These are phyloP conservation scores for Xylariaceae sp. DNA, from an alignment of 2,329 filamentous ascomycete species.

Conservation along the genomic window DNA sequence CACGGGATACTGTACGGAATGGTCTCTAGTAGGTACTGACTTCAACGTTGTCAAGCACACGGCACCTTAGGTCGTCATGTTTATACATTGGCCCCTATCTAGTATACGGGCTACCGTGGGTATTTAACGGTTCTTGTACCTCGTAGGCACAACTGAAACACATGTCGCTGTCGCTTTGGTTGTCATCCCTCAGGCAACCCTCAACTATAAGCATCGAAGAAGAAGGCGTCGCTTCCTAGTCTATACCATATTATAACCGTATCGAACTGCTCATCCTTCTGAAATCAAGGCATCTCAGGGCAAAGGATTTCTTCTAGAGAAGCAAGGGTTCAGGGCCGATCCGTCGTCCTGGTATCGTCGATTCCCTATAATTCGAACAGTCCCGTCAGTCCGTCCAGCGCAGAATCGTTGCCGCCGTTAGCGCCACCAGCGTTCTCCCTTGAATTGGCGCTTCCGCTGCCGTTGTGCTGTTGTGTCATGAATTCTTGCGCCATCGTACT, in stretches of 20 bases:
- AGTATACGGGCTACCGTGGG: neutral
- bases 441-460: constrained; percentile 13
- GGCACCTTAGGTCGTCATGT: neutral
- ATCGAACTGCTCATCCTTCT: neutral
- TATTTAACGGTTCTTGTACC: neutral
- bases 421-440: constrained; percentile 19
- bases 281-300: neutral
- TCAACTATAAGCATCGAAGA: neutral
- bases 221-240: neutral
- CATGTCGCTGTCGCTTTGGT: neutral
- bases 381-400: constrained; percentile 50
- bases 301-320: neutral
- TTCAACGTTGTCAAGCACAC: no score
- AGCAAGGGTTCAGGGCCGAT: neutral
- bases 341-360: neutral
- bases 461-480: constrained; percentile 46
- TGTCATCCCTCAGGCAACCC: neutral
- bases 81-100: neutral
- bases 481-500: constrained; percentile 63
- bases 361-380: constrained; percentile 37
- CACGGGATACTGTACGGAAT: no score
- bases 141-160: neutral
- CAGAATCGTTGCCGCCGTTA: constrained; percentile 38
- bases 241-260: neutral
- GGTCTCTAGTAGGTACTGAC: no score